Conservation (phyloP, 257 asterid genomes). For the Solanum pinnatisectum region DNA sequence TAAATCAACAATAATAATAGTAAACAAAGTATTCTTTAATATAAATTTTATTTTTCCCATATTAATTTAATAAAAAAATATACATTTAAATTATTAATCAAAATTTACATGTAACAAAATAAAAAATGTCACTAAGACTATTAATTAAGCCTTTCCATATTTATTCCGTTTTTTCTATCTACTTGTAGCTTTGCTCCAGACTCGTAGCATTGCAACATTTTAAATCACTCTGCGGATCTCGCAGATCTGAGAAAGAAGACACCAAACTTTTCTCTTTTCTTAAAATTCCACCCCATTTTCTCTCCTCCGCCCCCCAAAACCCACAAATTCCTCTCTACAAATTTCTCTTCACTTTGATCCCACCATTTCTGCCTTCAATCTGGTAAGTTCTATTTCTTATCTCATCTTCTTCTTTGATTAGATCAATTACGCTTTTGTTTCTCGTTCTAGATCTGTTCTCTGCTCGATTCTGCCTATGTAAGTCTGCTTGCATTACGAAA, state of each 20-base stretch:
- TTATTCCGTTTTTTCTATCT: background rate
- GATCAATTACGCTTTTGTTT: background rate
- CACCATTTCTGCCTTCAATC: background rate
- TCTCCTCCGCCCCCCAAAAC: background rate
- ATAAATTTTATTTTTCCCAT: background rate
- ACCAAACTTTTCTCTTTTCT: background rate
- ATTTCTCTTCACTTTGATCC: background rate
- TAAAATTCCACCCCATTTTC: background rate
- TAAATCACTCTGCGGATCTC: slow-evolving; percentile 1
- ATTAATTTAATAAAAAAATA: background rate
- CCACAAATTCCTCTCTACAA: background rate
- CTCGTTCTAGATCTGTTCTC: background rate
- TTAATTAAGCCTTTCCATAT: background rate
- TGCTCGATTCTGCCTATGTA: background rate
- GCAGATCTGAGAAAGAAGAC: background rate
- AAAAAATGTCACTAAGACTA: background rate
- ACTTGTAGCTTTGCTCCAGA: background rate
- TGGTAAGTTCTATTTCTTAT: background rate
- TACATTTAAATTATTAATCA: background rate
- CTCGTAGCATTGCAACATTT: background rate
- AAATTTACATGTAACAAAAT: background rate
- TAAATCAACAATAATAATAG: too few relatives aligned
- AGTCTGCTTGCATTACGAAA: background rate
- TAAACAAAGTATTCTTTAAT: too few relatives aligned
- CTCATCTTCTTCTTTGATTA: background rate